These are phyloP conservation scores for Hyphopichia buzzinii DNA, from an alignment of 1,139 yeast species.

Conservation along the genomic window DNA sequence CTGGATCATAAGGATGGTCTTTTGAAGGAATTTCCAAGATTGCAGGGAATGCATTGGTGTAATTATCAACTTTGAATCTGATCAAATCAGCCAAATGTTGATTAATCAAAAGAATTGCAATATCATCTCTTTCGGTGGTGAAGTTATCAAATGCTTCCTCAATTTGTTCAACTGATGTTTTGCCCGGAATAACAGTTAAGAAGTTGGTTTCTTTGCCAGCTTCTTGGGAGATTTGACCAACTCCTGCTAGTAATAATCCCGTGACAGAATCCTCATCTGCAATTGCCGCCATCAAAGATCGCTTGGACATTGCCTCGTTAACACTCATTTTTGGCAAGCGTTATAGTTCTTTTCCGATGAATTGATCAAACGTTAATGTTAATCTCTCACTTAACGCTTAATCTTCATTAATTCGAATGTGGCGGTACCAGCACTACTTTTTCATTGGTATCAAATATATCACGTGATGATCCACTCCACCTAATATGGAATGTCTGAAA, in stretches of 20 bases:
- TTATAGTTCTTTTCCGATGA: not conserved
- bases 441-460: no score
- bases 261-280: slow-evolving; percentile 98
- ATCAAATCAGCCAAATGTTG: slow-evolving; percentile 95
- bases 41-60: slow-evolving; percentile 92
- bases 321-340: slow-evolving; percentile 21
- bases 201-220: slow-evolving; percentile 76
- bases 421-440: no score
- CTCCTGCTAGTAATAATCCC: slow-evolving; percentile 92
- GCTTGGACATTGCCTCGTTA: slow-evolving; percentile 52
- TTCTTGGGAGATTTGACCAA: slow-evolving; percentile 77
- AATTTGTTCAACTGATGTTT: slow-evolving; percentile 74
- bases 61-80: slow-evolving; percentile 77
- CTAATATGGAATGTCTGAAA: no score
- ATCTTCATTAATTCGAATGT: no score
- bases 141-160: slow-evolving; percentile 73
- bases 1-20: slow-evolving; percentile 98
- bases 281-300: slow-evolving; percentile 83
- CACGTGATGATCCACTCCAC: not conserved
- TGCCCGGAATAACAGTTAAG: slow-evolving; percentile 72
- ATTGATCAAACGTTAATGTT: no score
- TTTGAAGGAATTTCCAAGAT: slow-evolving; percentile 95
- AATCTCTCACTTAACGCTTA: no score
- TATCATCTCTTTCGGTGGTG: slow-evolving; percentile 77
- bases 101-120: slow-evolving; percentile 88